phyloP scores from a whole-genome alignment of 2,329 filamentous ascomycete genomes.

The Dendrostoma leiphaemia region DNA sequence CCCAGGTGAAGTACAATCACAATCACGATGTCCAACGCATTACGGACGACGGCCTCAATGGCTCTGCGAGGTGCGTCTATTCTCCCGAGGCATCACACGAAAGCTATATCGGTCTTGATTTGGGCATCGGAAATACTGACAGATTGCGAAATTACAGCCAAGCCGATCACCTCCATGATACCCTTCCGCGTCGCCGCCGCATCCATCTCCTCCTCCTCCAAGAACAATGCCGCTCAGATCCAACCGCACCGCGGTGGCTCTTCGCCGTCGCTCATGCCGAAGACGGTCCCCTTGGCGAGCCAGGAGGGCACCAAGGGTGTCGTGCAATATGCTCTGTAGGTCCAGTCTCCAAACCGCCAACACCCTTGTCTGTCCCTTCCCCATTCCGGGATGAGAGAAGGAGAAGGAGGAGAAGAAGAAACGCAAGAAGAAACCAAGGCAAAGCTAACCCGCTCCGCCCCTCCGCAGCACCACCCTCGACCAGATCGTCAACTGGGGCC shows the following conservation, averaged over 20 bases:
- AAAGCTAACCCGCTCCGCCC: too few species aligned
- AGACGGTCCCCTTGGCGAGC: slow-evolving; percentile 74
- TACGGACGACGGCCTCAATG: slow-evolving; percentile 51
- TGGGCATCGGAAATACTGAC: too few species aligned
- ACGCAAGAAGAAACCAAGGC: background rate
- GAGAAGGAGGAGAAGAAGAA: background rate
- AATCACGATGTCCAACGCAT: slow-evolving; percentile 44
- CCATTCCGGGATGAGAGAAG: background rate
- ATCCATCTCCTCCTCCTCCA: slow-evolving; percentile 63
- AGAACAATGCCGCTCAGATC: slow-evolving; percentile 55
- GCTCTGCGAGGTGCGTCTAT: slow-evolving; percentile 47
- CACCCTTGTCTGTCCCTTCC: background rate
- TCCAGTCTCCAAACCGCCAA: slow-evolving; percentile 22
- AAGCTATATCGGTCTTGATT: too few species aligned
- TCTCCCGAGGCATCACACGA: background rate
- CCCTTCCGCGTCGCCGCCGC: slow-evolving; percentile 63
- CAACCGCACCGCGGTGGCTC: slow-evolving; percentile 49
- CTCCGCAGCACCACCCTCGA: slow-evolving; percentile 69
- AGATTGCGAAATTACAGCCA: slow-evolving; percentile 47
- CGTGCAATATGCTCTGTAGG: slow-evolving; percentile 84
- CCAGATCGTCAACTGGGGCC: slow-evolving; percentile 78
- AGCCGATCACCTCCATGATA: slow-evolving; percentile 61
- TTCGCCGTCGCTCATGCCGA: slow-evolving; percentile 51
- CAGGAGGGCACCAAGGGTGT: slow-evolving; percentile 78
- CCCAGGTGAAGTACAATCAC: background rate